phyloP scores from a whole-genome alignment of 345 rosid genomes.

The Noccaea bulbosa region DNA sequence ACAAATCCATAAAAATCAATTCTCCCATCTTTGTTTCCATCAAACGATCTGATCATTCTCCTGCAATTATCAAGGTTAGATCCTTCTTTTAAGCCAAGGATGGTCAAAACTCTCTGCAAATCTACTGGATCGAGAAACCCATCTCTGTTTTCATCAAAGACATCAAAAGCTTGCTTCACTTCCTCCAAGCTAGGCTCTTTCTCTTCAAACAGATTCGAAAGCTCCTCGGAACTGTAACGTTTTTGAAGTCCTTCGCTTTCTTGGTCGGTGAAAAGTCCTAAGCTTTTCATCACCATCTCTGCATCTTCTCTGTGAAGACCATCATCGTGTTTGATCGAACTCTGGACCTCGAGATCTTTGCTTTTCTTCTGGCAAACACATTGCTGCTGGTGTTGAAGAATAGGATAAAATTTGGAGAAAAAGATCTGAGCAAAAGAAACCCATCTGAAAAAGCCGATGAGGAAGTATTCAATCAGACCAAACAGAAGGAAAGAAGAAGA shows the following conservation, averaged over 20 bases:
- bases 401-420: slow-evolving; percentile 51
- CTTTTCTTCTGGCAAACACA: slow-evolving; percentile 32
- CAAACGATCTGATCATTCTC: slow-evolving; percentile 66
- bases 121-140: slow-evolving; percentile 75
- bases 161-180: slow-evolving; percentile 73
- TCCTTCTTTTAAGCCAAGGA: slow-evolving; percentile 61
- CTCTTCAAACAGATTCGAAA: slow-evolving; percentile 69
- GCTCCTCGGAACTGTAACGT: slow-evolving; percentile 45
- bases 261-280: slow-evolving; percentile 53
- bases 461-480: slow-evolving; percentile 37
- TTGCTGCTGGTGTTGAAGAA: slow-evolving; percentile 39
- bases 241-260: slow-evolving; percentile 52
- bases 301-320: slow-evolving; percentile 56
- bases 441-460: slow-evolving; percentile 42
- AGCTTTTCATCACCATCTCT: slow-evolving; percentile 64
- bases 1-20: slow-evolving; percentile 76
- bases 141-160: slow-evolving; percentile 79
- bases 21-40: slow-evolving; percentile 62
- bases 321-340: slow-evolving; percentile 30
- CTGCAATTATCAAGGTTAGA: slow-evolving; percentile 54
- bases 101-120: slow-evolving; percentile 64
- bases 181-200: slow-evolving; percentile 80
- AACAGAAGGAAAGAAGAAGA: slow-evolving; percentile 32
- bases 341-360: slow-evolving; percentile 42
- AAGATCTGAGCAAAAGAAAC: slow-evolving; percentile 34